Evolutionary conservation across 129 eudicot species (phyloP), one percentile per base, ranked within the genome.

Genomic region (Helichrysum umbraculigerum): DNA sequence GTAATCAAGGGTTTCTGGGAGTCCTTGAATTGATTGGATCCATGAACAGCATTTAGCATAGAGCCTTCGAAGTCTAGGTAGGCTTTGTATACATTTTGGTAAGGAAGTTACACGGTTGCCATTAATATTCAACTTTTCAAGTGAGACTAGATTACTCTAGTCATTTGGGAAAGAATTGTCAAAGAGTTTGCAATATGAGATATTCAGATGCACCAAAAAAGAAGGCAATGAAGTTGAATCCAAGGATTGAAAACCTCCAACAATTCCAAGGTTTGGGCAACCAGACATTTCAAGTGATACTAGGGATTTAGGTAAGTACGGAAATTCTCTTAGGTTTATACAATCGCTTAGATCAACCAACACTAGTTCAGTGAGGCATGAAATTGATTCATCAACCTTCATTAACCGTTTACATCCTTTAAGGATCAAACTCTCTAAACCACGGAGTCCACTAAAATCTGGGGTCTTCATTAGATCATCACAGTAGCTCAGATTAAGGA

Each of bases 401-500:
- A 2, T 66, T 35, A 66, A 66, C 35, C 51, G n/a, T n/a, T 4
- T 6, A 66, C 71, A 34, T 16, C 51, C 50, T 34, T n/a, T 34
- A 2, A 66, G 51, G 16, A 66, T 66, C 71, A 66, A 35, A 6
- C 51, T 66, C 52, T 66, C 71, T 10, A 66, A 30, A 34, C 29
- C 29, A n/a, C 16, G 71, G 2, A 66, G 71, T 66, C 52, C 71
- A 7, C 2, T 1, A 16, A 64, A 64, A 32, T 29, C 11, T 14
- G 70, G 70, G 25, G 77, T 73, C 34, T 35, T 73, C 10, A 39
- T 16, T 20, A 73, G 77, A 28, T 59, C 58, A 16, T 35, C 12
- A 58, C 57, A 73, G 39, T 73, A 37, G 39, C 77, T 60, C 7
- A 73, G 77, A 34, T 73, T 73, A 3, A 73, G 70, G 5, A 73